A percentile compares a stretch with the other conserved stretches of the same genome.
These are phyloP conservation scores for Pythium vanterpoolii DNA, from an alignment of 352 stramenopile species.

Conservation along the genomic window DNA sequence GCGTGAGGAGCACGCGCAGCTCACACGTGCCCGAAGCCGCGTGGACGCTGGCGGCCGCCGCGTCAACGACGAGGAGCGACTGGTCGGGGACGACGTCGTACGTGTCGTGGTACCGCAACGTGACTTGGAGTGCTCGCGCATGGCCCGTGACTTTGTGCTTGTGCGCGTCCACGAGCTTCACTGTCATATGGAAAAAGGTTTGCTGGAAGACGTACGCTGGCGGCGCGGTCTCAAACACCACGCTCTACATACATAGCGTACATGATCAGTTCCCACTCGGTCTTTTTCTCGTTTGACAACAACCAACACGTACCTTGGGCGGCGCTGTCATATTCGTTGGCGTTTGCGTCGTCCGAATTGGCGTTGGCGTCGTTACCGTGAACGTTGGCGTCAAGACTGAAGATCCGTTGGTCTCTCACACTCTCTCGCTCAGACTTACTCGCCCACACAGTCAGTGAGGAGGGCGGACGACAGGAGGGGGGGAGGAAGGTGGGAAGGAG, in stretches of 20 bases:
- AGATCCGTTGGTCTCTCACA: no score
- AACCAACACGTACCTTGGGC: conserved; percentile 9
- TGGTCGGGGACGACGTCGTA: conserved; percentile 71
- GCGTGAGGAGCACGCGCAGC: conserved; percentile 44
- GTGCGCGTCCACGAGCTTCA: conserved; percentile 63
- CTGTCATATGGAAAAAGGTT: conserved; percentile 45
- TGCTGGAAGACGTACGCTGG: conserved; percentile 65
- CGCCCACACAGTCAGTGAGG: neutral
- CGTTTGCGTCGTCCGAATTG: neutral
- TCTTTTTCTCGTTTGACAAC: no score
- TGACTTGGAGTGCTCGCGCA: conserved; percentile 47
- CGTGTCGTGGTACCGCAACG: conserved; percentile 69
- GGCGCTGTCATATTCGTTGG: conserved; percentile 1
- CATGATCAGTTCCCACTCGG: neutral
- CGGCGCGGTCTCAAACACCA: conserved; percentile 52
- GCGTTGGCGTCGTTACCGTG: neutral
- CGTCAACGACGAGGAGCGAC: conserved; percentile 34
- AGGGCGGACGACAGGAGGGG: neutral
- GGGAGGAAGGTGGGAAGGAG: neutral
- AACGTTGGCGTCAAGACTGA: no score
- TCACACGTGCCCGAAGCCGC: conserved; percentile 38
- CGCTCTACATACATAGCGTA: conserved; percentile 27
- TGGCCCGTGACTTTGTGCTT: conserved; percentile 51
- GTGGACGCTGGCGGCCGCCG: conserved; percentile 28
- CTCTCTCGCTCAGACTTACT: no score